Conservation (phyloP, 805 yeast species). For the Wickerhamiella allomyrinae region DNA sequence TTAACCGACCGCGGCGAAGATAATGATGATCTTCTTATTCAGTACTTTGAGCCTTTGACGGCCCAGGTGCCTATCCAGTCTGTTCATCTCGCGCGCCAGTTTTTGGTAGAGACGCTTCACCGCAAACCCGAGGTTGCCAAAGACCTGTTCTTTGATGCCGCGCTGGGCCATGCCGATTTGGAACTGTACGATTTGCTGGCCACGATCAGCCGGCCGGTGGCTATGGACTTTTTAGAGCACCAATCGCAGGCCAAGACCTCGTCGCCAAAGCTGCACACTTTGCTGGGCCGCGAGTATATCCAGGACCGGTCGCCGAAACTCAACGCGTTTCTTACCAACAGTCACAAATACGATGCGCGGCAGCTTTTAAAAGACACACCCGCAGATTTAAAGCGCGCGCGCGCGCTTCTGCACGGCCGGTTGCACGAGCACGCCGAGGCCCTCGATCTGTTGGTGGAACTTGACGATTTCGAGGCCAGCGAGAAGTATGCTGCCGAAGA, state of each 20-base stretch:
- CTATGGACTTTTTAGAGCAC: constrained; percentile 1
- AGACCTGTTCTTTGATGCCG: not conserved
- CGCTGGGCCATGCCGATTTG: constrained; percentile 1
- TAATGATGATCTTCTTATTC: constrained; percentile 14
- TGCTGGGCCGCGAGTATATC: constrained; percentile 14
- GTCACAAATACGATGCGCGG: constrained; percentile 26
- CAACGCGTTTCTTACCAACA: not conserved
- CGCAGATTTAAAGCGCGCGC: constrained; percentile 8
- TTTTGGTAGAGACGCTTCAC: not conserved
- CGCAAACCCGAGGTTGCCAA: not conserved
- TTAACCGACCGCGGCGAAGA: constrained; percentile 29
- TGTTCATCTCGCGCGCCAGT: not conserved
- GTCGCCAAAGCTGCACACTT: constrained; percentile 10
- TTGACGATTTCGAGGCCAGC: constrained; percentile 45
- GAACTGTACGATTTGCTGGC: constrained; percentile 2
- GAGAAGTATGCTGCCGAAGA: constrained; percentile 38
- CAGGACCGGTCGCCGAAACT: constrained; percentile 2
- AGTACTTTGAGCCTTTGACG: constrained; percentile 15
- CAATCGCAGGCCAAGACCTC: not conserved
- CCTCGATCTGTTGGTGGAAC: constrained; percentile 43
- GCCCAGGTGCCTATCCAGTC: not conserved
- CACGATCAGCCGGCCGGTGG: not conserved
- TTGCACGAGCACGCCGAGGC: constrained; percentile 50
- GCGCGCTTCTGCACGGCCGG: constrained; percentile 43
- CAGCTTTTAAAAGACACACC: constrained; percentile 36